Evolutionary conservation across 2,329 filamentous ascomycete genomes (phyloP).

Genomic region (Sporothrix luriei): DNA sequence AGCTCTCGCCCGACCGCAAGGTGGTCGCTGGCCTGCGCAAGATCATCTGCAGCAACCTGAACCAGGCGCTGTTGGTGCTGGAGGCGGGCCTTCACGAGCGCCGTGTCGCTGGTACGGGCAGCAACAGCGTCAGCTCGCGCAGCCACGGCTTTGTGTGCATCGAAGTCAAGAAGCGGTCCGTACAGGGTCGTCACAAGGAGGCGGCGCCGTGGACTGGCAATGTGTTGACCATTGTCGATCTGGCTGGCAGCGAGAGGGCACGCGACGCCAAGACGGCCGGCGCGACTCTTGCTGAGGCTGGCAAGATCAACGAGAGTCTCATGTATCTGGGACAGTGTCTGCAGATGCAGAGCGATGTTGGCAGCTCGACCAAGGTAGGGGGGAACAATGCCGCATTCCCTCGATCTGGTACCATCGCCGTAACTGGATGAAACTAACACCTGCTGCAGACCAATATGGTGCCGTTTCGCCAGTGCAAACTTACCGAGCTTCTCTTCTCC

Average conservation of each 20-base stretch:
- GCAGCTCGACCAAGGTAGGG: slow-evolving; percentile 70
- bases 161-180: slow-evolving; percentile 80
- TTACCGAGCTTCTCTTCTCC: slow-evolving; percentile 83
- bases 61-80: slow-evolving; percentile 84
- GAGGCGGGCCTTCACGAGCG: slow-evolving; percentile 87
- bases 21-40: slow-evolving; percentile 91
- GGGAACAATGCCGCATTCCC: background rate
- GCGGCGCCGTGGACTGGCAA: slow-evolving; percentile 72
- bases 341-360: slow-evolving; percentile 86
- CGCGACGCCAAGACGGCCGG: slow-evolving; percentile 92
- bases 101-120: slow-evolving; percentile 84
- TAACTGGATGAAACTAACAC: slow-evolving; percentile 3
- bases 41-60: slow-evolving; percentile 77
- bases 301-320: slow-evolving; percentile 96
- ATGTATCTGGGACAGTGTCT: slow-evolving; percentile 98
- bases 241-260: slow-evolving; percentile 91
- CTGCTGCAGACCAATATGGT: slow-evolving; percentile 65
- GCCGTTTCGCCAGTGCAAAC: slow-evolving; percentile 80
- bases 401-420: background rate
- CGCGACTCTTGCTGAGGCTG: slow-evolving; percentile 87
- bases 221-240: slow-evolving; percentile 83
- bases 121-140: slow-evolving; percentile 87
- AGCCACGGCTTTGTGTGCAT: slow-evolving; percentile 97
- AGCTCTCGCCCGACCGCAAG: slow-evolving; percentile 86
- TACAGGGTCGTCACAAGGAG: slow-evolving; percentile 43